These are phyloP conservation scores for Claviceps maximensis DNA, from an alignment of 2,329 filamentous ascomycete species.

Conservation along the genomic window DNA sequence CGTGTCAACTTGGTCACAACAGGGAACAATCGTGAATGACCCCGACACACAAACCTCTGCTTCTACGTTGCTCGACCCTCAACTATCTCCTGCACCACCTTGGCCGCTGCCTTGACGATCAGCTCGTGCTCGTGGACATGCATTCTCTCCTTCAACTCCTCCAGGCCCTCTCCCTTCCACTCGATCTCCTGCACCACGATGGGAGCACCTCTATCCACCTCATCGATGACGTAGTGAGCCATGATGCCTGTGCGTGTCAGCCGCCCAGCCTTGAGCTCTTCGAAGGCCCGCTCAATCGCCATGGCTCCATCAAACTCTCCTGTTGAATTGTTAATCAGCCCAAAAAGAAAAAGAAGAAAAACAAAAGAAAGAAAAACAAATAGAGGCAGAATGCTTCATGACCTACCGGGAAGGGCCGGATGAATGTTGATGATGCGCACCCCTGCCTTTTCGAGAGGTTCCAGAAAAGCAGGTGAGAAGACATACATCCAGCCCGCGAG, in stretches of 20 bases:
- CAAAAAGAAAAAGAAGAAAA: background rate
- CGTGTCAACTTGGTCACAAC: background rate
- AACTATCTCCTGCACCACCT: conserved; percentile 28
- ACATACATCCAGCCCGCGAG: conserved; percentile 86
- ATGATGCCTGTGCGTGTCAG: conserved; percentile 71
- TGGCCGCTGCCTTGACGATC: conserved; percentile 60
- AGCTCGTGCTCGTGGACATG: conserved; percentile 64
- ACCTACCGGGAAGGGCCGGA: conserved; percentile 38
- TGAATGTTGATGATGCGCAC: conserved; percentile 73
- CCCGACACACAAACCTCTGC: background rate
- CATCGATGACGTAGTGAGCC: conserved; percentile 70
- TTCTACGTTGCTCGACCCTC: background rate
- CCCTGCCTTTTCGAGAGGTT: conserved; percentile 46
- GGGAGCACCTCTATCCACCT: conserved; percentile 69
- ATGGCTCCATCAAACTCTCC: conserved; percentile 64
- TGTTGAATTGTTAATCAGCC: conserved; percentile 10
- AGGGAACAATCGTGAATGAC: background rate
- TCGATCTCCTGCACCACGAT: conserved; percentile 40
- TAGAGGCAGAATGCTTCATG: no score
- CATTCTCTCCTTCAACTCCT: conserved; percentile 57
- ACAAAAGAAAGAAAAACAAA: no score
- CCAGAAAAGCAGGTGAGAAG: conserved; percentile 55
- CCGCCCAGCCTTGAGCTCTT: conserved; percentile 51
- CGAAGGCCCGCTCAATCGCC: conserved; percentile 67
- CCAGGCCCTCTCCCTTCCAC: conserved; percentile 49